Conservation (phyloP, 2,329 filamentous ascomycete species). For the Microdochium paspali region DNA sequence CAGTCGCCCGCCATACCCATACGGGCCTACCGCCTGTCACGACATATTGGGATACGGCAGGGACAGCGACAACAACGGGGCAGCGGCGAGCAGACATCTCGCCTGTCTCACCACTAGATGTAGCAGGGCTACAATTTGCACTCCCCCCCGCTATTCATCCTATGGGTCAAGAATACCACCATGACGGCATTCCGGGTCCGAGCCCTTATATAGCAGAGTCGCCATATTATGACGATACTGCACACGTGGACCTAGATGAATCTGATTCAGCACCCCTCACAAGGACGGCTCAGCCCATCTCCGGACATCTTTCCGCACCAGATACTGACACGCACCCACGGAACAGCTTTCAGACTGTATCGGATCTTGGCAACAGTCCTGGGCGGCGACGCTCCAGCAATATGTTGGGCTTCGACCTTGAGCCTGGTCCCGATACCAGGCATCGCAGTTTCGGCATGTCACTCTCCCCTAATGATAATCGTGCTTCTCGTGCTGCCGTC, state of each 20-base stretch:
- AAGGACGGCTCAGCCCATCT: constrained; percentile 44
- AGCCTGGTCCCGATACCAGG: constrained; percentile 44
- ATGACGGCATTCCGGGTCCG: constrained; percentile 13
- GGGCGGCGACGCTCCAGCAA: constrained; percentile 30
- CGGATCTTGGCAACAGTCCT: constrained; percentile 45
- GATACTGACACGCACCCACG: constrained; percentile 30
- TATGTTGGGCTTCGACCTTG: constrained; percentile 47
- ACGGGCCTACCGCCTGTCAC: constrained; percentile 29
- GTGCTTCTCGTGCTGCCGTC: constrained; percentile 53
- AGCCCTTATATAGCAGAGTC: constrained; percentile 21
- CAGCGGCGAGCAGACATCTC: not conserved
- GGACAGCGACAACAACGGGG: not conserved
- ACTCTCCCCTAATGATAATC: constrained; percentile 39
- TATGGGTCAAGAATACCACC: constrained; percentile 15
- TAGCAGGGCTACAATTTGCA: constrained; percentile 34
- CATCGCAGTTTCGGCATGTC: constrained; percentile 48
- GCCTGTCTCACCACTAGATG: constrained; percentile 27
- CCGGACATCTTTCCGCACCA: constrained; percentile 33
- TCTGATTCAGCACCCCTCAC: constrained; percentile 52
- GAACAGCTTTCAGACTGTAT: constrained; percentile 49
- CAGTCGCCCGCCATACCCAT: not conserved
- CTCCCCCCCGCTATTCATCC: constrained; percentile 40
- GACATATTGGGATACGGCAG: constrained; percentile 39
- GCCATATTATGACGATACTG: constrained; percentile 31
- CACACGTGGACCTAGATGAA: constrained; percentile 34